Conservation (phyloP, 306 rosid species). For the Heteromeles arbutifolia region DNA sequence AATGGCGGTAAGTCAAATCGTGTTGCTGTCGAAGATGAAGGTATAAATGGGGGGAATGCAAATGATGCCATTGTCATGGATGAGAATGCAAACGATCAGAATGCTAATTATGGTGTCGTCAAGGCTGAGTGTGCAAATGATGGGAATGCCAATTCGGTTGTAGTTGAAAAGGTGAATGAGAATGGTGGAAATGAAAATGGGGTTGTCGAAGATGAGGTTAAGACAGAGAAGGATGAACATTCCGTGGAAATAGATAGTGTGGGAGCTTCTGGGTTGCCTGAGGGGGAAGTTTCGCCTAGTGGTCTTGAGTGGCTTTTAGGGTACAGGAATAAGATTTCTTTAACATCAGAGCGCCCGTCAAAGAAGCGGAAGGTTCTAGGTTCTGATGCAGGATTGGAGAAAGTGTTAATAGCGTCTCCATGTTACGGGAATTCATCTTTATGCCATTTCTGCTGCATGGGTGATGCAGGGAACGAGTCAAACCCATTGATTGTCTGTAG, state of each 20-base stretch:
- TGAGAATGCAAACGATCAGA: background rate
- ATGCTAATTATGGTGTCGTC: background rate
- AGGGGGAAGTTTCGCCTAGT: slow-evolving; percentile 22
- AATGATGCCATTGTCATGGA: background rate
- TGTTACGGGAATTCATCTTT: slow-evolving; percentile 46
- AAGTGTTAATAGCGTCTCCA: slow-evolving; percentile 43
- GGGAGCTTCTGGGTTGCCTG: slow-evolving; percentile 25
- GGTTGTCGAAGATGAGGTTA: slow-evolving; percentile 17
- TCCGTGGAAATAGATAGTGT: slow-evolving; percentile 28
- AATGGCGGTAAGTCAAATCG: background rate
- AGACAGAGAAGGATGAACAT: slow-evolving; percentile 16
- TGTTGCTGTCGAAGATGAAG: background rate
- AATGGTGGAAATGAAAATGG: slow-evolving; percentile 11
- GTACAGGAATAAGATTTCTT: slow-evolving; percentile 53
- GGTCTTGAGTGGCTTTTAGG: slow-evolving; percentile 88
- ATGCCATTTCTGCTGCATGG: slow-evolving; percentile 77
- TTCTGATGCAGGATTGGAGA: slow-evolving; percentile 82
- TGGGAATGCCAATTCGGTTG: background rate
- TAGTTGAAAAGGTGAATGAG: background rate
- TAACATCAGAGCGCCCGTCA: slow-evolving; percentile 78
- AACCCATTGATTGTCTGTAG: slow-evolving; percentile 52
- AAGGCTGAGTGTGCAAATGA: background rate
- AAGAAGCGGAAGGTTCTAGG: slow-evolving; percentile 86
- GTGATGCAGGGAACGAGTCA: slow-evolving; percentile 35
- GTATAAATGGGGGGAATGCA: background rate